phyloP scores from a whole-genome alignment of 2,329 filamentous ascomycete genomes.

The Podosphaera fusca region DNA sequence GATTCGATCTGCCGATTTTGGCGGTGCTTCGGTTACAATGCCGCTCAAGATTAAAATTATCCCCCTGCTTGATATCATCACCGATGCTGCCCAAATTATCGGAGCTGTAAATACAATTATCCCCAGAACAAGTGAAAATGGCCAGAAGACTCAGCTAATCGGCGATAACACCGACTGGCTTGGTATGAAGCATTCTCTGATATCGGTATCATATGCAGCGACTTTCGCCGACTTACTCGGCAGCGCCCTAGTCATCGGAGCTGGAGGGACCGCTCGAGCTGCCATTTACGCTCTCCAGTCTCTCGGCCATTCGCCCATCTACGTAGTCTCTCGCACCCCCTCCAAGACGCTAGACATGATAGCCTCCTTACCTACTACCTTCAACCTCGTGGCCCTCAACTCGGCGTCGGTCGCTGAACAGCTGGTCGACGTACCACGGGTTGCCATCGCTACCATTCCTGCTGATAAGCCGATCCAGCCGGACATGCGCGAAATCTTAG shows the following conservation, averaged over 20 bases:
- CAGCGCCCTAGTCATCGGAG: conserved; percentile 64
- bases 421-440: conserved; percentile 32
- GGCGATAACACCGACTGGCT: conserved; percentile 94
- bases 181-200: conserved; percentile 64
- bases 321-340: conserved; percentile 57
- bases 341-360: conserved; percentile 45
- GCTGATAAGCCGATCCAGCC: conserved; percentile 65
- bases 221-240: conserved; percentile 8
- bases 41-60: conserved; percentile 83
- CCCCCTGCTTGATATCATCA: conserved; percentile 54
- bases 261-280: conserved; percentile 76
- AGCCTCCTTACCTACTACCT: conserved; percentile 48
- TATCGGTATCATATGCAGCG: conserved; percentile 8
- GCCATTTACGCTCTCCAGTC: conserved; percentile 72
- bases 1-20: conserved; percentile 53
- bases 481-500: conserved; percentile 40
- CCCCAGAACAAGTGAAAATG: conserved; percentile 23
- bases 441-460: conserved; percentile 78
- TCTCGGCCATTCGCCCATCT: conserved; percentile 69
- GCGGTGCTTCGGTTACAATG: conserved; percentile 87
- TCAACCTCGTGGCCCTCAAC: conserved; percentile 43
- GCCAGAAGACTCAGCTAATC: conserved; percentile 27
- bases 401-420: conserved; percentile 25
- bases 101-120: conserved; percentile 92
- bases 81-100: conserved; percentile 56